phyloP scores from a whole-genome alignment of 1,284 basidiomycete species.

The Tremellales sp. region DNA sequence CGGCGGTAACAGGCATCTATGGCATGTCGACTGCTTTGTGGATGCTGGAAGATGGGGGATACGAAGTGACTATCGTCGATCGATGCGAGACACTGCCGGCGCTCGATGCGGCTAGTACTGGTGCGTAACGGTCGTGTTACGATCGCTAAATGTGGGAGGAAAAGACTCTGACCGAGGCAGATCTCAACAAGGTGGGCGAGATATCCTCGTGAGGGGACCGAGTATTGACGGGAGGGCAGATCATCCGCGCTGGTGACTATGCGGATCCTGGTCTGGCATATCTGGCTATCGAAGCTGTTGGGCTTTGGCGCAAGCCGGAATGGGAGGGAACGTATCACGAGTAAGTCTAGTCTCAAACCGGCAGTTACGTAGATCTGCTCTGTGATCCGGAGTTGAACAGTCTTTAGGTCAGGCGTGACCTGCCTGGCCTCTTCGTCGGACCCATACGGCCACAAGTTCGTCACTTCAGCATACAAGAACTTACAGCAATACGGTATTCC shows the following conservation, averaged over 20 bases:
- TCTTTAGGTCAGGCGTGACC: conserved; percentile 41
- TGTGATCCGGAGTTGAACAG: background rate
- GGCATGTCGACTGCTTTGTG: conserved; percentile 48
- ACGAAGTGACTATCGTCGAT: conserved; percentile 47
- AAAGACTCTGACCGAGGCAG: too few species aligned
- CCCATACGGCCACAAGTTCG: conserved; percentile 28
- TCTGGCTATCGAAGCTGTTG: conserved; percentile 44
- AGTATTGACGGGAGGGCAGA: conserved; percentile 15
- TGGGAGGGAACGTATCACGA: conserved; percentile 77
- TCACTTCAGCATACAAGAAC: conserved; percentile 36
- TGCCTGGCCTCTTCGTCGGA: conserved; percentile 23
- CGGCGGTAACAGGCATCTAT: conserved; percentile 40
- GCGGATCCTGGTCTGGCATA: conserved; percentile 36
- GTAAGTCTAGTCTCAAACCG: conserved; percentile 50
- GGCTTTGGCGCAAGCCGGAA: conserved; percentile 48
- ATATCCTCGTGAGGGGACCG: background rate
- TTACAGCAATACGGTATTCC: conserved; percentile 24
- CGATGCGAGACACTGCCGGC: conserved; percentile 42
- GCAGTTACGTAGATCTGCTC: background rate
- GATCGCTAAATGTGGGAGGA: background rate
- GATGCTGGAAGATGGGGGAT: conserved; percentile 44
- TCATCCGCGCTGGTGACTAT: conserved; percentile 47
- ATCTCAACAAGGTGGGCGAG: conserved; percentile 48
- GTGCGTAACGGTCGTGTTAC: conserved; percentile 18
- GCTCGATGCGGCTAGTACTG: conserved; percentile 47